Evolutionary conservation across 2,329 filamentous ascomycete species (phyloP), one percentile per base, ranked within the genome.

Genomic region (Annulohypoxylon truncatum): DNA sequence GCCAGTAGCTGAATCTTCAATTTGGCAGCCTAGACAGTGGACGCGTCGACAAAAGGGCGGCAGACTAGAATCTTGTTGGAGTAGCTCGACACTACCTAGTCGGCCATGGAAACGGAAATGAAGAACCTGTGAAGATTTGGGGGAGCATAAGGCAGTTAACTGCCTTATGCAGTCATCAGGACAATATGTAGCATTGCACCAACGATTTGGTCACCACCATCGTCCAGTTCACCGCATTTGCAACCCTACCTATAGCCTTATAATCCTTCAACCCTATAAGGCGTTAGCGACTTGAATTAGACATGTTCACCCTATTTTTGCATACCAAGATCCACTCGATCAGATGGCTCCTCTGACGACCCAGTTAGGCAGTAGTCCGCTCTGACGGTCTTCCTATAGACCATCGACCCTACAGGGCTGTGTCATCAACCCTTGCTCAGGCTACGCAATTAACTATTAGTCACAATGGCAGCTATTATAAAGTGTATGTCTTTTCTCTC

Each of bases 401-500:
- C 38, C 12, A 8, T 22, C 18, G 54, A 62, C 35, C 33, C 7
- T 24, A 48, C 26, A 26, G 20, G 29, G 13, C 20, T 61, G 40
- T 35, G 56, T 35, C 42, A 61, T 35, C n/a, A 50, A 15, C 38
- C 26, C 24, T 20, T 42, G 24, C 12, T 47, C 4, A 26, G 26
- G 31, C 15, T 54, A 47, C 13, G 18, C 31, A 58, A 31, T 10
- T 46, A 20, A 6, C 2, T 57, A 20, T 64, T 64, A 67, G 60
- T 64, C 65, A 62, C 40, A 57, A 5, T 13, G 18, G 8, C 2
- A 29, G 56, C 22, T 69, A 67, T 38, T 38, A 38, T 67, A 67
- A 66, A 60, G 54, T 33, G 48, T 38, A 46, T 64, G 53, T 51
- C 56, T 62, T 50, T 56, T 29, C 58, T 67, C 57, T 55, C 54